phyloP scores from a whole-genome alignment of 257 asterid genomes.

The Rubia yunnanensis region DNA sequence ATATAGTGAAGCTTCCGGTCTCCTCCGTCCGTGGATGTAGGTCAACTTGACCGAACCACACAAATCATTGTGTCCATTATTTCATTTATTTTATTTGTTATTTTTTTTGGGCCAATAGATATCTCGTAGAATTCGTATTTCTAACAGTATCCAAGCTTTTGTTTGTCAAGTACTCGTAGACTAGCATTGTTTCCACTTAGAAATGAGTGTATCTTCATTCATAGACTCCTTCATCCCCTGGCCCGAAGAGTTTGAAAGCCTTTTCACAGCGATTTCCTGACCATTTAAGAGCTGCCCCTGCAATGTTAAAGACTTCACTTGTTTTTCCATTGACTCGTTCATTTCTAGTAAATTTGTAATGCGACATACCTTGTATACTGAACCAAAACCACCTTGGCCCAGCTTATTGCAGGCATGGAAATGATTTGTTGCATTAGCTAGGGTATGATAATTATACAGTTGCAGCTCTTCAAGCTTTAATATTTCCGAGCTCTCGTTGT shows the following conservation, averaged over 20 bases:
- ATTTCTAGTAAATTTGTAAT: neutral
- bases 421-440: conserved; percentile 36
- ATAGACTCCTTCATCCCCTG: conserved; percentile 26
- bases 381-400: conserved; percentile 70
- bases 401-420: conserved; percentile 32
- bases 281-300: conserved; percentile 12
- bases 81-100: too few relatives aligned
- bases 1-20: too few relatives aligned
- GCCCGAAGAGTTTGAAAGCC: conserved; percentile 28
- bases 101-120: too few relatives aligned
- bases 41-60: too few relatives aligned
- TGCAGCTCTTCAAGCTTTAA: conserved; percentile 8
- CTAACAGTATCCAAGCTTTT: conserved; percentile 22
- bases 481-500: neutral
- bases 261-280: conserved; percentile 16
- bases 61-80: too few relatives aligned
- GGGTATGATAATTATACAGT: conserved; percentile 15
- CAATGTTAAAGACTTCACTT: neutral
- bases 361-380: conserved; percentile 46
- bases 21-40: too few relatives aligned
- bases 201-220: conserved; percentile 38
- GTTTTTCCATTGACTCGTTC: too few relatives aligned
- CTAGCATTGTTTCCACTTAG: conserved; percentile 37
- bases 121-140: too few relatives aligned
- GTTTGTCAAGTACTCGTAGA: conserved; percentile 64